Base-by-base conservation (phyloP, 345 rosid species). In the Linum tenue region DNA sequence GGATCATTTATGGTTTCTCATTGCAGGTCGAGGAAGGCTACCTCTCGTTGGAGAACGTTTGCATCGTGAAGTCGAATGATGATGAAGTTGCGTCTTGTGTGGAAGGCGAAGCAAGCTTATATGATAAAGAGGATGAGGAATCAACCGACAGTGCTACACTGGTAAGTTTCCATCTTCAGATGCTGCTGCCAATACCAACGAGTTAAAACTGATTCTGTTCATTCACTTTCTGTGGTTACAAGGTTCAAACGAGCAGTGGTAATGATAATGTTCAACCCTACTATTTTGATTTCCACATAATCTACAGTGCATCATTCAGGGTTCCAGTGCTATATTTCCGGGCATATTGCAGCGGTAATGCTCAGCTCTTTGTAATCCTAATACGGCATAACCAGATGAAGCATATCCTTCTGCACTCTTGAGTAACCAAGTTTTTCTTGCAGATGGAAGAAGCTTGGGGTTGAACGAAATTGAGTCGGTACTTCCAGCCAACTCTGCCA, bases 311-410 rank as follows among this genome's bases (percentile, higher is more conserved):
- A 43, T 82, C 92, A 0, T 92, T 76, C 57, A 69, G 77, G 31
- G 90, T 88, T 71, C 98, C 98, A 3, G 94, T 84, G 72, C 81
- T 92, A 37, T 90, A 88, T 63, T 88, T 90, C 59, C 89, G 90
- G 4, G 96, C 81, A 36, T 83, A 84, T 37, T 37, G 72, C 62
- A 74, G 84, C 2, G 84, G 98, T 92, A 22, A 78, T 66, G 85
- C 76, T 60, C 51, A 14, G 38, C 59, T 64, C 16, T n/a, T 17
- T 44, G 35, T 39, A 22, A 22, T 14, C 39, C 14, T 55, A 37
- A 40, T 36, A 11, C 3, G 7, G 16, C 39, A 39, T 41, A 10
- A 8, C 10, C 22, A 11, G 5, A 1, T 40, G 31, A 12, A 22
- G 14, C 7, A 62, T 6, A 7, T 40, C 14, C 5, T 39, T 5